These are phyloP conservation scores for Lachnellula willkommii DNA, from an alignment of 2,329 filamentous ascomycete species.

Conservation along the genomic window DNA sequence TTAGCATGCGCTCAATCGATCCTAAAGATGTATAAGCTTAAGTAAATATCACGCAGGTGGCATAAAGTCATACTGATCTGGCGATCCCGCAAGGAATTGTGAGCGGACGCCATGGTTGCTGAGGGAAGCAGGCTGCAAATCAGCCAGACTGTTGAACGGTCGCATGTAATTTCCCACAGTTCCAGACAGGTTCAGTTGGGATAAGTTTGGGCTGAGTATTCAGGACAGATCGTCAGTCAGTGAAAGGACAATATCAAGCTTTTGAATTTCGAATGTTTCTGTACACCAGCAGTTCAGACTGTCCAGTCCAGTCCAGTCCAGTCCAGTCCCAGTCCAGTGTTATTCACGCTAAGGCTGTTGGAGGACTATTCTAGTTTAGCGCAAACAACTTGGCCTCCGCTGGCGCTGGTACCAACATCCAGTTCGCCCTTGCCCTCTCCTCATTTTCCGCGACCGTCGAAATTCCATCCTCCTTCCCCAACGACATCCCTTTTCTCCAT, in stretches of 20 bases:
- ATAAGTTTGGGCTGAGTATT: constrained; percentile 2
- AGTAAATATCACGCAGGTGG: constrained; percentile 14
- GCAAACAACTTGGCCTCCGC: neutral
- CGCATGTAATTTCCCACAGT: constrained; percentile 23
- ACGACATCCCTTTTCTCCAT: constrained; percentile 5
- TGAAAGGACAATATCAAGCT: constrained; percentile 5
- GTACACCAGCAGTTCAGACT: neutral
- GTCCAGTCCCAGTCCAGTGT: neutral
- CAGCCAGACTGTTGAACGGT: constrained; percentile 25
- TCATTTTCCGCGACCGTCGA: constrained; percentile 5
- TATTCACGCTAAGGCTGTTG: neutral
- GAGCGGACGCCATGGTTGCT: constrained; percentile 47
- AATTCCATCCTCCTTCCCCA: constrained; percentile 9
- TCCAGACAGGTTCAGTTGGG: constrained; percentile 4
- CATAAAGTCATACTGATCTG: constrained; percentile 56
- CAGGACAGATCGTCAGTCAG: constrained; percentile 15
- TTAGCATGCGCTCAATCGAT: constrained; percentile 91
- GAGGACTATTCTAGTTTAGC: neutral
- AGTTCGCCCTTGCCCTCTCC: constrained; percentile 1
- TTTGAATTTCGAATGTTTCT: neutral
- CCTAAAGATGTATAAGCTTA: constrained; percentile 45
- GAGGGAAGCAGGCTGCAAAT: constrained; percentile 24
- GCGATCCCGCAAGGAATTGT: constrained; percentile 61
- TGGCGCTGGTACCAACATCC: neutral
- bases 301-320: neutral